Evolutionary conservation across 495 filamentous ascomycete species (phyloP).

Genomic region (Trypethelium eluteriae): DNA sequence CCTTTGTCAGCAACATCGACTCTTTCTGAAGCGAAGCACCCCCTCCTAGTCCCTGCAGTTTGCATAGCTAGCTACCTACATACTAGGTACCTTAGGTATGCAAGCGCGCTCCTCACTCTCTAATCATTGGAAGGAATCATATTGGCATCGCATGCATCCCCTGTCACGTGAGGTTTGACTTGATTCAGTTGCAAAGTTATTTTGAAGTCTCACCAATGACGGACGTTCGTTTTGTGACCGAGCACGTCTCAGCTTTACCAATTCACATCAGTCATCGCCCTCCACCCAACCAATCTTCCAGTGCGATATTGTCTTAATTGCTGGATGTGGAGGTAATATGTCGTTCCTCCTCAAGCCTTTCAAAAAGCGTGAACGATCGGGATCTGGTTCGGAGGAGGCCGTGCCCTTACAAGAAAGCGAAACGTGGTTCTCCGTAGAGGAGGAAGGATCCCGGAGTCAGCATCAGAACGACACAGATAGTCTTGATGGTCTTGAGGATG

Average conservation of each 20-base stretch:
- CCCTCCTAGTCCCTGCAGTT: too few species aligned
- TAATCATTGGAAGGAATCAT: too few species aligned
- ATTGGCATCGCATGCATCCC: too few species aligned
- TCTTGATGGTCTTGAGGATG: background rate
- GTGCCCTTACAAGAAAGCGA: slow-evolving; percentile 1
- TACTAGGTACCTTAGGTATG: too few species aligned
- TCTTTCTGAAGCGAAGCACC: too few species aligned
- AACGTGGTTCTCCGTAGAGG: background rate
- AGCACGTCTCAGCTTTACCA: background rate
- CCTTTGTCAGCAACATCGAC: too few species aligned
- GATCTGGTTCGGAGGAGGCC: background rate
- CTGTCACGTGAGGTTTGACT: too few species aligned
- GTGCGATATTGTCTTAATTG: background rate
- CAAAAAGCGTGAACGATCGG: background rate
- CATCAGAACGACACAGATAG: background rate
- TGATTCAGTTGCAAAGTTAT: too few species aligned
- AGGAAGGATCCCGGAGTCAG: background rate
- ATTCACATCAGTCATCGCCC: background rate
- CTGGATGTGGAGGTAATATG: background rate
- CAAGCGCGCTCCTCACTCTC: too few species aligned
- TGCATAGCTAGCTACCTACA: too few species aligned
- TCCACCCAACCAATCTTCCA: background rate
- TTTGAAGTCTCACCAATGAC: background rate
- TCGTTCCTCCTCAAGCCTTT: slow-evolving; percentile 4
- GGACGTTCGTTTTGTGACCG: background rate